Percentiles rank a stretch among this genome's conserved stretches.
Conservation (phyloP, 2,329 filamentous ascomycete species). For the Pyrenophora teres region DNA sequence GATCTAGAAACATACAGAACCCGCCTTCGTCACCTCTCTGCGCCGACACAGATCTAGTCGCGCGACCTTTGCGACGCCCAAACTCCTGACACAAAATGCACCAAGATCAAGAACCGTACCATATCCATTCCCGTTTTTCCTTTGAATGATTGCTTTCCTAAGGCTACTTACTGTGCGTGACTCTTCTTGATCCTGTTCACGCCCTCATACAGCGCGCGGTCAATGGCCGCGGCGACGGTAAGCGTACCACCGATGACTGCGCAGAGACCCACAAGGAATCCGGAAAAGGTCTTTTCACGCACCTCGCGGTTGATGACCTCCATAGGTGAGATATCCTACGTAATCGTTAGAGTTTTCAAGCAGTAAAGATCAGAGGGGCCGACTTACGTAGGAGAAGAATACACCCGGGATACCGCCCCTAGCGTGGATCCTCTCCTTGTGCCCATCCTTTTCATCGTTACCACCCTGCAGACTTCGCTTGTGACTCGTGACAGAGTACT, state of each 20-base stretch:
- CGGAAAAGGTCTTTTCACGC: slow-evolving; percentile 83
- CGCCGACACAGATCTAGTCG: not conserved
- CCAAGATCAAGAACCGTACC: not conserved
- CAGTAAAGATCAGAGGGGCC: not conserved
- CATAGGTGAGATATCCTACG: slow-evolving; percentile 95
- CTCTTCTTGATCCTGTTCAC: slow-evolving; percentile 84
- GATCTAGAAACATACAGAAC: slow-evolving; percentile 8
- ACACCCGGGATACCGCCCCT: slow-evolving; percentile 92
- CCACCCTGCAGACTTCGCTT: slow-evolving; percentile 86
- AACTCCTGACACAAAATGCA: slow-evolving; percentile 13
- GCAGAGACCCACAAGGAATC: slow-evolving; percentile 92
- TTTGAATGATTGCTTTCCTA: not conserved
- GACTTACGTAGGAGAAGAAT: slow-evolving; percentile 94
- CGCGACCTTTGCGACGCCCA: not conserved
- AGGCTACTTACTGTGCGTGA: slow-evolving; percentile 58
- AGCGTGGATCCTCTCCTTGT: slow-evolving; percentile 89
- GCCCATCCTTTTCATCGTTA: slow-evolving; percentile 81
- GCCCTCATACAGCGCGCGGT: slow-evolving; percentile 90
- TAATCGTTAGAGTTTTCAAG: slow-evolving; percentile 12
- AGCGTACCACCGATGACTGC: slow-evolving; percentile 93
- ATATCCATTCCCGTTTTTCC: not conserved
- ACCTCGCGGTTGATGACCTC: slow-evolving; percentile 98
- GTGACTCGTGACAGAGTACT: slow-evolving; percentile 97
- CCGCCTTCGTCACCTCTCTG: not conserved
- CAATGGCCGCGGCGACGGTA: slow-evolving; percentile 91